Percentiles rank a stretch among this genome's conserved stretches.
Conservation (phyloP, 2,329 filamentous ascomycete species). For the Cryphonectria parasitica region DNA sequence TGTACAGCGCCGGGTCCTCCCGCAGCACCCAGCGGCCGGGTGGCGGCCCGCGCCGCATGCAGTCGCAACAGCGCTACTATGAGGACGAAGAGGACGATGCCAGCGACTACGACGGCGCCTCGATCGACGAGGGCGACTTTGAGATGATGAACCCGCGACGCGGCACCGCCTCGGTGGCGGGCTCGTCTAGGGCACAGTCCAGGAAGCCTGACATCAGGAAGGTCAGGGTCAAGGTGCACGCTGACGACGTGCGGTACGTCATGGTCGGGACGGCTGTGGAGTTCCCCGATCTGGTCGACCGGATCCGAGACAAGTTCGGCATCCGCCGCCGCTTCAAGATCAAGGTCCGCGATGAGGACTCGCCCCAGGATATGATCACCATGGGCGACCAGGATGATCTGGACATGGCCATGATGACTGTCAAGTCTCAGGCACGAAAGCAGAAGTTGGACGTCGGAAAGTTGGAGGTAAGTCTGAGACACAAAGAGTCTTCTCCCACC, state of each 20-base stretch:
- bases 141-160: slow-evolving; percentile 70
- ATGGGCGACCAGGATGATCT: slow-evolving; percentile 96
- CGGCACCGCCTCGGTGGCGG: slow-evolving; percentile 50
- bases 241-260: slow-evolving; percentile 88
- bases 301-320: slow-evolving; percentile 85
- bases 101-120: slow-evolving; percentile 72
- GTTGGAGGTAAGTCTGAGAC: slow-evolving; percentile 77
- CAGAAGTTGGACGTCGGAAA: slow-evolving; percentile 84
- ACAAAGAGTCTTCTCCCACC: too few relatives aligned
- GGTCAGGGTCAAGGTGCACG: slow-evolving; percentile 90
- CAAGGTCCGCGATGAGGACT: slow-evolving; percentile 82
- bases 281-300: slow-evolving; percentile 77
- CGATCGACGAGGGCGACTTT: slow-evolving; percentile 76
- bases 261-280: slow-evolving; percentile 76
- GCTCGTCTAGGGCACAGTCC: slow-evolving; percentile 57
- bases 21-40: slow-evolving; percentile 39
- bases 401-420: slow-evolving; percentile 78
- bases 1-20: slow-evolving; percentile 50
- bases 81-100: slow-evolving; percentile 80
- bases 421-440: slow-evolving; percentile 69
- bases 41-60: slow-evolving; percentile 30
- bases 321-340: slow-evolving; percentile 81
- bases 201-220: slow-evolving; percentile 71
- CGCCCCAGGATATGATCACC: slow-evolving; percentile 88
- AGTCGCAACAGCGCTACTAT: slow-evolving; percentile 64